Conservation (phyloP, 1,284 basidiomycete species). For the Ganoderma meredithae region DNA sequence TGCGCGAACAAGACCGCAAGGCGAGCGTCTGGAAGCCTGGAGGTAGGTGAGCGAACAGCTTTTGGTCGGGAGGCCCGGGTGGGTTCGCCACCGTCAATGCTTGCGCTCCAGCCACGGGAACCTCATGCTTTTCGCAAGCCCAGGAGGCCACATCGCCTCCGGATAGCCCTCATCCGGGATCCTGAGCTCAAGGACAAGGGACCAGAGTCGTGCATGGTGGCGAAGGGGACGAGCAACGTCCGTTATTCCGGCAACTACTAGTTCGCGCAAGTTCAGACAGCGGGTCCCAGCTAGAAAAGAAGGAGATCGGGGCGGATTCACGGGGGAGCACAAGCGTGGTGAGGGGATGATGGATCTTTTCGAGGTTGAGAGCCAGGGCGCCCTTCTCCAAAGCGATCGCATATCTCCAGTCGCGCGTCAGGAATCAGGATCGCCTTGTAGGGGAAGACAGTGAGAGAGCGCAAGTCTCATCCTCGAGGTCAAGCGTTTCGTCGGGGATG, state of each 20-base stretch:
- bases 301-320: neutral
- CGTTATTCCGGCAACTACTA: neutral
- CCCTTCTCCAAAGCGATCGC: neutral
- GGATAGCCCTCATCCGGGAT: neutral
- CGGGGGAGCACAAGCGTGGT: neutral
- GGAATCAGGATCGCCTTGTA: neutral
- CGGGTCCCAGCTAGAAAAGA: neutral
- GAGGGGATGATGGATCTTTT: neutral
- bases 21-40: neutral
- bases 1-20: neutral
- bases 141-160: neutral
- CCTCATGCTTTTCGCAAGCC: neutral
- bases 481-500: neutral
- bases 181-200: neutral
- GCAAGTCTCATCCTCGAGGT: neutral
- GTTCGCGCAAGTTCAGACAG: neutral
- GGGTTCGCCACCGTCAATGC: neutral
- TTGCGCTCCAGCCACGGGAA: neutral
- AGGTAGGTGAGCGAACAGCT: neutral
- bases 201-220: neutral
- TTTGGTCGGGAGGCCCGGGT: neutral
- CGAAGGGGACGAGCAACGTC: neutral
- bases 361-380: neutral
- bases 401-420: neutral
- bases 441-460: neutral